Evolutionary conservation across 2,329 filamentous ascomycete genomes (phyloP), one percentile per base, ranked within the genome.

Genomic region (Nemania abortiva): DNA sequence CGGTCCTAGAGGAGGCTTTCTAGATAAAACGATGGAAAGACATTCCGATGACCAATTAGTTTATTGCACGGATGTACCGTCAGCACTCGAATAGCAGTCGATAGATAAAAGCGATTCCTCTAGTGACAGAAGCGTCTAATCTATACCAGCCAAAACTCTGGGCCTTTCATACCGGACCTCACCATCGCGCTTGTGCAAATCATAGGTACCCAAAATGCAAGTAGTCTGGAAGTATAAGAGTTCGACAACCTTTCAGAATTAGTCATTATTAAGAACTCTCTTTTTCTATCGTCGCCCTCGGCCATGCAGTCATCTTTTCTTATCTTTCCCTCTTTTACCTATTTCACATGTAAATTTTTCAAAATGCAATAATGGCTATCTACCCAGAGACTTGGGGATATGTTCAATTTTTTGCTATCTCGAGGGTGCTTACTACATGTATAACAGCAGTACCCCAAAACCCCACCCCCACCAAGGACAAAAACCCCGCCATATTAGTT

Each of bases 401-500:
- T 18, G 5, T 42, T 18, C 2, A 1, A 11, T 2, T 42, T 15
- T 6, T 42, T 37, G 11, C 7, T 37, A 11, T 18, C 39, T 11
- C 39, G 39, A 42, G 39, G 39, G 15, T 1, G 39, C 39, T 42
- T 42, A 42, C 39, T 42, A 42, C 24, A 27, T 27, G 34, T 37
- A 37, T 9, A 37, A 37, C 34, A 37, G 24, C 24, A 27, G 24
- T 27, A 27, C 24, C 24, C 24, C 24, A 27, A 27, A 27, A 27
- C 24, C 24, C 24, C 24, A 27, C 24, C 24, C 24, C 24, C 24
- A 27, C 24, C 24, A 27, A 5, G n/a, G n/a, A n/a, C 20, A 60
- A 63, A 59, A 71, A 39, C 74, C 74, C 74, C 74, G 73, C 74
- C 60, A 74, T 70, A 49, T 49, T 39, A 57, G 11, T 20, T 31